Conservation (phyloP, 805 yeast genomes). For the Isabelozyma heimii region DNA sequence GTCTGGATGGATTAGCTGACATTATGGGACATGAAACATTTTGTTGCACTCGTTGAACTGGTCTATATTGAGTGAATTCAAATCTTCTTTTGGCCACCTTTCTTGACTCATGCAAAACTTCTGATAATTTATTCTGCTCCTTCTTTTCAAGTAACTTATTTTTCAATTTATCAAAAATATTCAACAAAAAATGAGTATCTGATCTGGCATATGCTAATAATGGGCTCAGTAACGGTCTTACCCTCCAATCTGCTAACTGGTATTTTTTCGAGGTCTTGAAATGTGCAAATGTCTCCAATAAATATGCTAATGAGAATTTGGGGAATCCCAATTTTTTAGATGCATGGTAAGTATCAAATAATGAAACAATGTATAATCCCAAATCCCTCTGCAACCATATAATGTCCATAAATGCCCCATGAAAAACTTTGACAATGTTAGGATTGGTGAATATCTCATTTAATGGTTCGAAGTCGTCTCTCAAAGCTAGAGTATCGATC, state of each 20-base stretch:
- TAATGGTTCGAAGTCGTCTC: slow-evolving; percentile 65
- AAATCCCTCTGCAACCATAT: slow-evolving; percentile 95
- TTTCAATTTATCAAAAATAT: slow-evolving; percentile 73
- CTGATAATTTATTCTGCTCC: slow-evolving; percentile 38
- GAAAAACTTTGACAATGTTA: slow-evolving; percentile 77
- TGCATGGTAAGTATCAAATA: slow-evolving; percentile 93
- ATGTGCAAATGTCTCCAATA: slow-evolving; percentile 74
- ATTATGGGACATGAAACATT: slow-evolving; percentile 47
- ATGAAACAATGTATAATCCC: slow-evolving; percentile 83
- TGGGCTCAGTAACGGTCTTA: slow-evolving; percentile 73
- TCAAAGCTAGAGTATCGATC: slow-evolving; percentile 75
- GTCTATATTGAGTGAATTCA: slow-evolving; percentile 72
- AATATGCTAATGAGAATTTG: slow-evolving; percentile 77
- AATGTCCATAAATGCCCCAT: slow-evolving; percentile 96
- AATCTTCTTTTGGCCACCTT: slow-evolving; percentile 77
- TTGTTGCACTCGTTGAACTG: slow-evolving; percentile 11
- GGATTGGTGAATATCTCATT: slow-evolving; percentile 84
- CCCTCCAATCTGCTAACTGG: slow-evolving; percentile 96
- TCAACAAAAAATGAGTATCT: slow-evolving; percentile 87
- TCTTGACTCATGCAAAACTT: slow-evolving; percentile 72
- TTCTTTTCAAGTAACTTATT: slow-evolving; percentile 48
- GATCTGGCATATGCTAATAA: slow-evolving; percentile 88
- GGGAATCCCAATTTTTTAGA: slow-evolving; percentile 77
- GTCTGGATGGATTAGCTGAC: slow-evolving; percentile 50
- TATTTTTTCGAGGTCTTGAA: slow-evolving; percentile 91